A percentile compares a stretch with the other conserved stretches of the same genome.
phyloP scores from a whole-genome alignment of 2,329 filamentous ascomycete species.

The Penicillium sp. region DNA sequence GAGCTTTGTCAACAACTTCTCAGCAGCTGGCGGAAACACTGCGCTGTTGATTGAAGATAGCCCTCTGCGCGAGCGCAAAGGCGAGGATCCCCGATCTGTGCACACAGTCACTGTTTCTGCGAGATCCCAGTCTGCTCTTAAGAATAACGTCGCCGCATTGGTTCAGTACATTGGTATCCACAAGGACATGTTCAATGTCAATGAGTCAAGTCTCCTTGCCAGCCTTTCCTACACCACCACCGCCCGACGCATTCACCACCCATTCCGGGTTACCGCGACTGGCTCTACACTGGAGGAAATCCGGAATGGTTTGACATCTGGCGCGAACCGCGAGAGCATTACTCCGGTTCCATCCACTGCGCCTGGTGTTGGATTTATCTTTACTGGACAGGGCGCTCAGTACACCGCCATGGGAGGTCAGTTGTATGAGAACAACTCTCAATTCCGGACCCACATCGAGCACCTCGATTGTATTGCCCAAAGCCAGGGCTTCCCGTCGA shows the following conservation, averaged over 20 bases:
- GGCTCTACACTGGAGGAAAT: slow-evolving; percentile 25
- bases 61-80: slow-evolving; percentile 26
- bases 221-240: slow-evolving; percentile 67
- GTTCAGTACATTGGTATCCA: slow-evolving; percentile 56
- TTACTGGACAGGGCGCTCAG: slow-evolving; percentile 41
- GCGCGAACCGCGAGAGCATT: slow-evolving; percentile 18
- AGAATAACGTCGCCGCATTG: slow-evolving; percentile 57
- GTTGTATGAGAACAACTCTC: slow-evolving; percentile 20
- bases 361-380: slow-evolving; percentile 28
- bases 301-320: slow-evolving; percentile 15
- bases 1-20: slow-evolving; percentile 64
- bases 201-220: slow-evolving; percentile 48
- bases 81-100: slow-evolving; percentile 52
- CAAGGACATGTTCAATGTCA: slow-evolving; percentile 31
- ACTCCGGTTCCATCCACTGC: slow-evolving; percentile 20
- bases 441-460: slow-evolving; percentile 33
- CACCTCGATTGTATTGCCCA: slow-evolving; percentile 32
- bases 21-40: slow-evolving; percentile 70
- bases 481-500: slow-evolving; percentile 29
- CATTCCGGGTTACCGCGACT: slow-evolving; percentile 26
- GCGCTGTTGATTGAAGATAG: slow-evolving; percentile 64
- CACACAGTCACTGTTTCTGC: slow-evolving; percentile 61
- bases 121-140: slow-evolving; percentile 50
- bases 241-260: slow-evolving; percentile 52
- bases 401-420: slow-evolving; percentile 35